Conservation (phyloP, 331 rosid genomes). For the Stylosanthes scabra region DNA sequence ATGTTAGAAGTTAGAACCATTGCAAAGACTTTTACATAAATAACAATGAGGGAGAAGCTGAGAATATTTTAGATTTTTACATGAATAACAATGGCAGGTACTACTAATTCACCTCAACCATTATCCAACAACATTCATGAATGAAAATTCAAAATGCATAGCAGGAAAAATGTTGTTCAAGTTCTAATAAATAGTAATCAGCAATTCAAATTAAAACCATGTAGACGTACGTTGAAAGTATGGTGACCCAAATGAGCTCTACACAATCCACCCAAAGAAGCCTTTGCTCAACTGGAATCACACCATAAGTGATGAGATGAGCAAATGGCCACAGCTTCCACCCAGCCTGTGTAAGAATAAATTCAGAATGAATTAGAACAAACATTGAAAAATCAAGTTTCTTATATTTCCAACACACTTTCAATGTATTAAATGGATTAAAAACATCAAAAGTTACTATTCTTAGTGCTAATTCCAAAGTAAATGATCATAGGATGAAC, state of each 20-base stretch:
- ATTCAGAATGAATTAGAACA: slow-evolving; percentile 35
- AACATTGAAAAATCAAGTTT: background rate
- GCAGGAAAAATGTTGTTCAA: slow-evolving; percentile 19
- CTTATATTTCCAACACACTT: no score
- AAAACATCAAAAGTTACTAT: no score
- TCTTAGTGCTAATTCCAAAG: background rate
- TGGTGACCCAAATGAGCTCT: slow-evolving; percentile 96
- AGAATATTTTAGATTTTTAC: background rate
- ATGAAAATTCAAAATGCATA: slow-evolving; percentile 17
- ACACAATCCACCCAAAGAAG: slow-evolving; percentile 97
- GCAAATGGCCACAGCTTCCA: slow-evolving; percentile 99
- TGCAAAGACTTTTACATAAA: slow-evolving; percentile 14
- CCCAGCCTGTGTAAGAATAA: slow-evolving; percentile 72
- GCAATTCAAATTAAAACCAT: slow-evolving; percentile 28
- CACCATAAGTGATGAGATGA: slow-evolving; percentile 92
- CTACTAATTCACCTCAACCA: slow-evolving; percentile 1
- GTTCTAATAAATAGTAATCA: background rate
- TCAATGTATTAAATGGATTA: no score
- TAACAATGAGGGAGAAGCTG: slow-evolving; percentile 16
- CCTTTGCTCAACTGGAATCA: slow-evolving; percentile 92
- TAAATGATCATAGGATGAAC: background rate
- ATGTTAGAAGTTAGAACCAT: slow-evolving; percentile 48
- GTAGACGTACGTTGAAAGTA: slow-evolving; percentile 84
- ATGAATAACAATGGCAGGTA: no score
- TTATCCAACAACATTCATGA: background rate